phyloP scores from a whole-genome alignment of 1,284 basidiomycete species.

The Leccinum fuscescens region DNA sequence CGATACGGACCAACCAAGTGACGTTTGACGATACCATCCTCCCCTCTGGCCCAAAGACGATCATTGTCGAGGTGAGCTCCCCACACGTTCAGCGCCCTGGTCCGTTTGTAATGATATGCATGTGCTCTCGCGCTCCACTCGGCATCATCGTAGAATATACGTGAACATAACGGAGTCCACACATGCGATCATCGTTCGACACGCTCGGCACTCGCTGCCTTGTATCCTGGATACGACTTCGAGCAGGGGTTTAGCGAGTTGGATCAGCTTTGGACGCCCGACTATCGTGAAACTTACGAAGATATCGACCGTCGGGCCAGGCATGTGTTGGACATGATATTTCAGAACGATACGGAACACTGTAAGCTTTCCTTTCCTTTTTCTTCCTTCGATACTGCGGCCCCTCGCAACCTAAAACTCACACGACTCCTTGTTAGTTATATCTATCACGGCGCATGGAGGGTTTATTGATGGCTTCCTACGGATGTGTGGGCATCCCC shows the following conservation, averaged over 20 bases:
- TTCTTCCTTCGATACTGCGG: background rate
- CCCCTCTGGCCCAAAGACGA: slow-evolving; percentile 26
- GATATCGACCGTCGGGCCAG: slow-evolving; percentile 56
- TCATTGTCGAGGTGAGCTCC: slow-evolving; percentile 51
- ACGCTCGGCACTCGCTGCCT: slow-evolving; percentile 48
- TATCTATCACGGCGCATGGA: slow-evolving; percentile 64
- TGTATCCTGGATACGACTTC: slow-evolving; percentile 64
- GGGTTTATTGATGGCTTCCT: slow-evolving; percentile 60
- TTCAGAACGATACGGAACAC: slow-evolving; percentile 45
- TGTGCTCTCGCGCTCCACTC: background rate
- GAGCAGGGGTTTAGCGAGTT: slow-evolving; percentile 71
- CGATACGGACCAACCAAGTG: too few relatives aligned
- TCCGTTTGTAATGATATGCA: background rate
- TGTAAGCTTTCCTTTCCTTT: slow-evolving; percentile 36
- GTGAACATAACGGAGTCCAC: slow-evolving; percentile 70
- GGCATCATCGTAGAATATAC: slow-evolving; percentile 41
- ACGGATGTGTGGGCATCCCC: slow-evolving; percentile 40
- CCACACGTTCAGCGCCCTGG: too few relatives aligned
- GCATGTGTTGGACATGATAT: slow-evolving; percentile 62
- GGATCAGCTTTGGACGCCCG: slow-evolving; percentile 66
- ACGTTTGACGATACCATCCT: slow-evolving; percentile 21
- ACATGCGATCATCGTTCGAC: slow-evolving; percentile 71
- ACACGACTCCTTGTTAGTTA: slow-evolving; percentile 37
- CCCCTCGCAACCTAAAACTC: background rate
- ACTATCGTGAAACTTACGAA: slow-evolving; percentile 61